Evolutionary conservation across 805 yeast genomes (phyloP), one percentile per base, ranked within the genome.

Genomic region (Wickerhamomyces sydowiorum): DNA sequence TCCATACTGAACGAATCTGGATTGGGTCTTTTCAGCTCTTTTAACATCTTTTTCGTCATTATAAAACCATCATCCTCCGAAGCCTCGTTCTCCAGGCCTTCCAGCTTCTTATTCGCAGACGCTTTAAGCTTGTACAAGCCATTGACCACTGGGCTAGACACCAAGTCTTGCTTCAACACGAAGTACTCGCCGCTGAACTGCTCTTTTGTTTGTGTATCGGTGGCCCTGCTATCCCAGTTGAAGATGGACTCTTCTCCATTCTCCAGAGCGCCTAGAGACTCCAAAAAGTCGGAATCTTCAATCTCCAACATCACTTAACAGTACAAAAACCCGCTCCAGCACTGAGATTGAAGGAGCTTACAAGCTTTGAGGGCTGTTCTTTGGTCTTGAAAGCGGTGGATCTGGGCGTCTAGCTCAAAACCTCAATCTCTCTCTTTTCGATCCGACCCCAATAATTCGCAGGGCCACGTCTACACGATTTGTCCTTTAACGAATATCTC

Each of bases 121-220:
- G 38, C 50, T 8, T 23, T 45, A 13, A 72, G 39, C 12, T 64
- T 62, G 43, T 61, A 59, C 20, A 72, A 60, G 17, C 58, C 53
- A 21, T 53, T 50, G 23, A 70, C 52, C 1, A 66, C 53, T 2
- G 77, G 73, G 15, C 75, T 66, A 15, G 62, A 62, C 28, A 69
- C 49, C n/a, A 73, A 46, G 12, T 70, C 67, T 43, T 65, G 62
- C 46, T 64, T 65, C 29, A 61, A 42, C 37, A 53, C 64, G 7
- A 46, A 39, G 35, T 51, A 43, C 25, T 46, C 42, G n/a, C 32
- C 43, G 1, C 37, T 39, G 19, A 25, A 36, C n/a, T 37, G 18
- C 7, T 41, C 42, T 7, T 40, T 36, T 7, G 20, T 13, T 5
- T 37, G 33, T 1, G 28, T 18, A 2, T 19, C 32, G 3, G 22